A percentile compares a stretch with the other conserved stretches of the same genome.
Evolutionary conservation across 805 yeast species (phyloP).

Genomic region (Wickerhamomyces strasburgensis): DNA sequence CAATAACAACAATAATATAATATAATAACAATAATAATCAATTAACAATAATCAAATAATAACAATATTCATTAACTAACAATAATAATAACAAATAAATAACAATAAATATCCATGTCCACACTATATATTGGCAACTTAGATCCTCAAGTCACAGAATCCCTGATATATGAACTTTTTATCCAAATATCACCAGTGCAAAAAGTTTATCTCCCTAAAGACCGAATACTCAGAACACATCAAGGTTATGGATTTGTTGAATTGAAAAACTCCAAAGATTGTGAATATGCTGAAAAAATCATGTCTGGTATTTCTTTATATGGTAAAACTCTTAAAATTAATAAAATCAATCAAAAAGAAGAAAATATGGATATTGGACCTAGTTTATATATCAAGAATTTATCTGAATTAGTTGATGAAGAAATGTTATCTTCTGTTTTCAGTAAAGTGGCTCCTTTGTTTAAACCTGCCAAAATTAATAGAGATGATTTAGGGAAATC

Average conservation of each 20-base stretch:
- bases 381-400: constrained; percentile 61
- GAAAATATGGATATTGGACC: constrained; percentile 48
- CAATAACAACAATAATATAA: too few relatives aligned
- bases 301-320: constrained; percentile 57
- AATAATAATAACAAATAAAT: too few relatives aligned
- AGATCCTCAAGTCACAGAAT: constrained; percentile 69
- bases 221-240: constrained; percentile 60
- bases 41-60: too few relatives aligned
- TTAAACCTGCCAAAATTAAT: constrained; percentile 43
- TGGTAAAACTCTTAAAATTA: constrained; percentile 56
- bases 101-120: too few relatives aligned
- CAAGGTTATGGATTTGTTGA: constrained; percentile 91
- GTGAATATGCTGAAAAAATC: constrained; percentile 60
- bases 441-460: constrained; percentile 60
- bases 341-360: constrained; percentile 32
- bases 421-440: constrained; percentile 46
- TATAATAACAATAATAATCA: constrained; percentile 65
- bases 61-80: too few relatives aligned
- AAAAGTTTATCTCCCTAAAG: constrained; percentile 72
- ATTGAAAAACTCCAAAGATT: constrained; percentile 53
- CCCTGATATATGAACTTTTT: constrained; percentile 72
- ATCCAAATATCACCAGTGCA: constrained; percentile 79
- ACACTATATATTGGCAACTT: constrained; percentile 85
- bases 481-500: constrained; percentile 45
- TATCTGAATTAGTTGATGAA: constrained; percentile 64